A percentile compares a stretch with the other conserved stretches of the same genome.
Evolutionary conservation across 1,284 basidiomycete species (phyloP).

Genomic region (Waitea zeae): DNA sequence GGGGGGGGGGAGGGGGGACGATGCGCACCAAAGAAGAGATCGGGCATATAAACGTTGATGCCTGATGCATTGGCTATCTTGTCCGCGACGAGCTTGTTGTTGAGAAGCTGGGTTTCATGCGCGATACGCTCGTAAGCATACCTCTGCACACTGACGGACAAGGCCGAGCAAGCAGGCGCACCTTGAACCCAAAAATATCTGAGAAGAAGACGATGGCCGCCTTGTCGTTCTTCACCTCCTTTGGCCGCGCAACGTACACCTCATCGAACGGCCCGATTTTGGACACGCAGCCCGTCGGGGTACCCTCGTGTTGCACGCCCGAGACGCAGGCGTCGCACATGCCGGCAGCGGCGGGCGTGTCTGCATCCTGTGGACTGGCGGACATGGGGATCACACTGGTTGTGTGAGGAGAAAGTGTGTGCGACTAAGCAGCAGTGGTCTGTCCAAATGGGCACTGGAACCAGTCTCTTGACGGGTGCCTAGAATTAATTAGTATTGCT

Average conservation of each 20-base stretch:
- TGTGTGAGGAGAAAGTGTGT: no score
- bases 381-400: no score
- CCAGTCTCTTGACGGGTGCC: no score
- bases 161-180: neutral
- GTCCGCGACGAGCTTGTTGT: conserved; percentile 50
- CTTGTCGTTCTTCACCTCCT: neutral
- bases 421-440: no score
- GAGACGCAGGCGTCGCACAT: neutral
- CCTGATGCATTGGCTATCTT: conserved; percentile 28
- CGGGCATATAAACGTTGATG: conserved; percentile 48
- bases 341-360: no score
- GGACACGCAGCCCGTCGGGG: neutral
- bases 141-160: no score
- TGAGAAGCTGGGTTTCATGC: conserved; percentile 21
- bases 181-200: neutral
- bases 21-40: conserved; percentile 24
- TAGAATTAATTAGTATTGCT: no score
- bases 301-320: neutral
- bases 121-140: neutral
- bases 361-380: no score
- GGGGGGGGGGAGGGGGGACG: neutral
- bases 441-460: no score
- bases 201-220: neutral
- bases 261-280: neutral
- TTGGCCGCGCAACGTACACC: neutral